Percentiles rank a stretch among this genome's conserved stretches.
Evolutionary conservation across 306 rosid genomes (phyloP).

Genomic region (Gillenia trifoliata): DNA sequence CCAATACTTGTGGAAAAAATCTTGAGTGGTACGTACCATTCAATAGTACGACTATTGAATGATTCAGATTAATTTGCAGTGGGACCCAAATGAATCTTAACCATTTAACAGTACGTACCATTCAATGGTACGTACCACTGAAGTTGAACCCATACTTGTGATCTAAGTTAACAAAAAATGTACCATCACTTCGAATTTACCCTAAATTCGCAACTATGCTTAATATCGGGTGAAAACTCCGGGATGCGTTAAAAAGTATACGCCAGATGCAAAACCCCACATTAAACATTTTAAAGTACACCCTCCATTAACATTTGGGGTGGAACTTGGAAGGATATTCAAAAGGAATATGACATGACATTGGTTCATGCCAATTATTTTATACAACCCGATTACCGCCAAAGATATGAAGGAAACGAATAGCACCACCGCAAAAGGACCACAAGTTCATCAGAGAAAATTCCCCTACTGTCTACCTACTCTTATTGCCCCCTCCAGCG

Average conservation of each 20-base stretch:
- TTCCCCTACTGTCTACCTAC: slow-evolving; percentile 21
- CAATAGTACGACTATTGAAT: too few species aligned
- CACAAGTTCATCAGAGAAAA: slow-evolving; percentile 34
- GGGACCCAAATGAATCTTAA: too few species aligned
- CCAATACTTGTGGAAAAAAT: too few species aligned
- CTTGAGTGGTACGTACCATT: too few species aligned
- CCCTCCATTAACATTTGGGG: slow-evolving; percentile 16
- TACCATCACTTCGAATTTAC: background rate
- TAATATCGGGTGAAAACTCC: too few species aligned
- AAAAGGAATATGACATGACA: slow-evolving; percentile 13
- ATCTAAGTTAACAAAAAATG: background rate
- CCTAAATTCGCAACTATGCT: background rate
- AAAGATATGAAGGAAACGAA: slow-evolving; percentile 33
- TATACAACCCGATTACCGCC: slow-evolving; percentile 58
- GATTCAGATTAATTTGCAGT: too few species aligned
- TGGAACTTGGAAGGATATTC: background rate
- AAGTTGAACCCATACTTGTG: too few species aligned
- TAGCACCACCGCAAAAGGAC: slow-evolving; percentile 29
- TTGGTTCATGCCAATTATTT: slow-evolving; percentile 52
- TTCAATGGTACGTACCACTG: too few species aligned
- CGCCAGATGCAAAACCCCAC: background rate
- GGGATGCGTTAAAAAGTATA: background rate
- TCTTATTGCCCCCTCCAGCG: slow-evolving; percentile 36
- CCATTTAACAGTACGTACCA: too few species aligned
- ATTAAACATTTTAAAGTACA: slow-evolving; percentile 1